Evolutionary conservation across 225 moss, liverwort and hornwort species (phyloP).

Genomic region (Asterella californica): DNA sequence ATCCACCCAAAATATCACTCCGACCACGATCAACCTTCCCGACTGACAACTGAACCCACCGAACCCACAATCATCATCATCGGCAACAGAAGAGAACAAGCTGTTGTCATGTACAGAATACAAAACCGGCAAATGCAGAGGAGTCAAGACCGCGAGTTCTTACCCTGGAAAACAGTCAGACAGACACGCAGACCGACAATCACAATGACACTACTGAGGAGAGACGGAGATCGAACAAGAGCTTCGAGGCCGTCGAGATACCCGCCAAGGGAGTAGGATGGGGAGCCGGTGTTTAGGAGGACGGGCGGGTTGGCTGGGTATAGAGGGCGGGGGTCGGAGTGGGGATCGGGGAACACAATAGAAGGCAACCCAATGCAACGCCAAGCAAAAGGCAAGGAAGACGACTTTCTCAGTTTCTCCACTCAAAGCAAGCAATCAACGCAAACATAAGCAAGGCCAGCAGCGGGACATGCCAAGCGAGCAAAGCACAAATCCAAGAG

Average conservation of each 20-base stretch:
- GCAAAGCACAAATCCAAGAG: slow-evolving; percentile 4
- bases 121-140: not conserved
- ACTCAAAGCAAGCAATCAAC: not conserved
- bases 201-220: not conserved
- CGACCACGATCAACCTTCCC: not conserved
- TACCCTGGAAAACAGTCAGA: not conserved
- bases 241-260: not conserved
- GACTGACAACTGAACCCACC: not conserved
- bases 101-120: not conserved
- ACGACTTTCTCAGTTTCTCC: not conserved
- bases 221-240: not conserved
- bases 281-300: not conserved
- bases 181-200: not conserved
- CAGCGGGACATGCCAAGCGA: slow-evolving; percentile 3
- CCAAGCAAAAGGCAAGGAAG: not conserved
- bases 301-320: not conserved
- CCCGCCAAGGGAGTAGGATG: not conserved
- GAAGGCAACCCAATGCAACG: not conserved
- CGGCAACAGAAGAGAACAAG: not conserved
- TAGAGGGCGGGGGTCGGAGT: not conserved
- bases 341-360: not conserved
- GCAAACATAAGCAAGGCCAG: not conserved
- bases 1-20: not conserved
- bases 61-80: not conserved
- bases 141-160: not conserved